A percentile compares a stretch with the other conserved stretches of the same genome.
Conservation (phyloP, 2,329 filamentous ascomycete species). For the Trichophyton benhamiae region DNA sequence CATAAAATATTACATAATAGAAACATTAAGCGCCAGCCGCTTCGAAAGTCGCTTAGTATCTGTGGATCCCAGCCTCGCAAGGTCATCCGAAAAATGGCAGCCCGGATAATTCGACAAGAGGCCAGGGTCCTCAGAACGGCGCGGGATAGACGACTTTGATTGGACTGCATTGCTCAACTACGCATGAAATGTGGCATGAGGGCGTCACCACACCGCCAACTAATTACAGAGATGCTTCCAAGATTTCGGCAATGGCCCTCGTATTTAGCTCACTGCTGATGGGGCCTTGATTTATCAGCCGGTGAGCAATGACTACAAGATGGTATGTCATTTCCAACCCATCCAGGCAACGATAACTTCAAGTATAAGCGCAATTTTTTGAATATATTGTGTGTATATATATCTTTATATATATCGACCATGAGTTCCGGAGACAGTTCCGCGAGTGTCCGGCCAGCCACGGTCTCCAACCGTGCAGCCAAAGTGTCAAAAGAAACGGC, state of each 20-base stretch:
- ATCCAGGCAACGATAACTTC: not conserved
- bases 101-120: too few species aligned
- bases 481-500: constrained; percentile 8
- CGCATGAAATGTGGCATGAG: too few species aligned
- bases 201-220: too few species aligned
- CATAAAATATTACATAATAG: not conserved
- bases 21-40: not conserved
- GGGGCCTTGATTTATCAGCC: not conserved
- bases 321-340: not conserved
- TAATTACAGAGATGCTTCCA: not conserved
- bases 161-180: too few species aligned
- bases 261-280: too few species aligned
- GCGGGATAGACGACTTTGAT: too few species aligned
- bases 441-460: not conserved
- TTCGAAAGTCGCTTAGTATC: too few species aligned
- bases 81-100: too few species aligned
- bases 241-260: not conserved
- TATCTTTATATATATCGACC: not conserved
- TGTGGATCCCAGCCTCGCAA: too few species aligned
- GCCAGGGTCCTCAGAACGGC: too few species aligned
- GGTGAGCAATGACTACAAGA: not conserved
- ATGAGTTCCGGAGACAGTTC: not conserved
- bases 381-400: not conserved
- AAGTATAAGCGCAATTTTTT: too few species aligned
- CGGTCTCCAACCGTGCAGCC: constrained; percentile 14